Evolutionary conservation across 1,284 basidiomycete genomes (phyloP).

Genomic region (Chalciporus sp.): DNA sequence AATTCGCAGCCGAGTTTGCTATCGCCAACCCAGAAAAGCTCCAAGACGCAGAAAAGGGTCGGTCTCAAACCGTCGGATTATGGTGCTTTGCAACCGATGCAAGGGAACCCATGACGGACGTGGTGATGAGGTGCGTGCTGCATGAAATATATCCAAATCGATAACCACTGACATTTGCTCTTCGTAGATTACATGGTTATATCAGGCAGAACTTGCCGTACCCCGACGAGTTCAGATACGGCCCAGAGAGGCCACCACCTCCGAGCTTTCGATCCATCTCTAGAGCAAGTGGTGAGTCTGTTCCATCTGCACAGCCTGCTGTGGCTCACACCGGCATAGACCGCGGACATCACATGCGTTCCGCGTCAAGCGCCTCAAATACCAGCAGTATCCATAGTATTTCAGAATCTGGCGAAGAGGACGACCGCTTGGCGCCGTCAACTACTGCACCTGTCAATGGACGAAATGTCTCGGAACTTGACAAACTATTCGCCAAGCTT

Average conservation of each 20-base stretch:
- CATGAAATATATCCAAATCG: neutral
- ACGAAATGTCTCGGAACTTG: constrained; percentile 50
- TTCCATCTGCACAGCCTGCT: neutral
- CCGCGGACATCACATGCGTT: constrained; percentile 28
- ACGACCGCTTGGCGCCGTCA: constrained; percentile 14
- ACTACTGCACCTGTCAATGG: constrained; percentile 16
- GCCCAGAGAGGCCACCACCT: constrained; percentile 62
- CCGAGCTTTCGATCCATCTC: constrained; percentile 35
- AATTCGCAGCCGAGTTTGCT: constrained; percentile 51
- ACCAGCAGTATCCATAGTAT: constrained; percentile 38
- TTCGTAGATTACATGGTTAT: constrained; percentile 58
- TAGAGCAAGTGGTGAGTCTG: constrained; percentile 32
- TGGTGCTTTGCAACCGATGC: constrained; percentile 78
- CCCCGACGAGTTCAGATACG: constrained; percentile 69
- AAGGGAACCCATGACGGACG: constrained; percentile 68
- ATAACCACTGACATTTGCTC: constrained; percentile 1
- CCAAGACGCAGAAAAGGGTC: constrained; percentile 55
- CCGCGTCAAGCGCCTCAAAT: constrained; percentile 35
- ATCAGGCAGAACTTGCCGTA: constrained; percentile 65
- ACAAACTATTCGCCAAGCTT: constrained; percentile 64
- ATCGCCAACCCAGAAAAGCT: constrained; percentile 42
- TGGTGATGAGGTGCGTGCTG: constrained; percentile 58
- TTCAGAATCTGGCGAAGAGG: constrained; percentile 35
- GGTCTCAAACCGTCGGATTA: constrained; percentile 64
- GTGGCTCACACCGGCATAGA: constrained; percentile 25